Percentiles rank a stretch among this genome's conserved stretches.
phyloP scores from a whole-genome alignment of 1,139 yeast species.

The Blastobotrys petasosporus region DNA sequence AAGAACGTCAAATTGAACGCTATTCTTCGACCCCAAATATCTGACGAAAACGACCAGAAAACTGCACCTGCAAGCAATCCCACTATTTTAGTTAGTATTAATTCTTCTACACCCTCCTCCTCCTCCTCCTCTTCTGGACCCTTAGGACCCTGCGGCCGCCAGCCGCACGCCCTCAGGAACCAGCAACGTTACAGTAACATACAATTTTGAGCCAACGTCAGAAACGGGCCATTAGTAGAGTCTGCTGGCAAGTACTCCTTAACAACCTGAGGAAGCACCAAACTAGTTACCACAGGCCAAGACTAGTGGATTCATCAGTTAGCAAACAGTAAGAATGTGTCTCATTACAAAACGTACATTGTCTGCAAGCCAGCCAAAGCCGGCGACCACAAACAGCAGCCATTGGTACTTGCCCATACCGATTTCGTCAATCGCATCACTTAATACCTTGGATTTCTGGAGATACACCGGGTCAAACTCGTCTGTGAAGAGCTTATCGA shows the following conservation, averaged over 20 bases:
- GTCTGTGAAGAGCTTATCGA: constrained; percentile 13
- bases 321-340: neutral
- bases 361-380: constrained; percentile 60
- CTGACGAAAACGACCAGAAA: constrained; percentile 53
- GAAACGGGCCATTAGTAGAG: constrained; percentile 33
- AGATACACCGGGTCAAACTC: constrained; percentile 17
- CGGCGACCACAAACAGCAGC: constrained; percentile 29
- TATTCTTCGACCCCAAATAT: constrained; percentile 49
- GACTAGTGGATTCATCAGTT: constrained; percentile 17
- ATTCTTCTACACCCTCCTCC: no score
- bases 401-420: constrained; percentile 25
- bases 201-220: constrained; percentile 32
- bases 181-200: neutral
- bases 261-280: constrained; percentile 31
- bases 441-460: constrained; percentile 15
- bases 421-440: constrained; percentile 26
- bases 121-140: no score
- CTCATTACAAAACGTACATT: constrained; percentile 32
- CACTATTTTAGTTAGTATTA: constrained; percentile 12
- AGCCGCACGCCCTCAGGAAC: neutral
- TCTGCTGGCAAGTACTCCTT: constrained; percentile 15
- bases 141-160: neutral
- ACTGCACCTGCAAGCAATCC: constrained; percentile 54
- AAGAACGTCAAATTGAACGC: constrained; percentile 52
- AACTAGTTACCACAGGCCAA: constrained; percentile 42